Evolutionary conservation across 2,329 filamentous ascomycete genomes (phyloP).

Genomic region (Ceratocystiopsis minuta): DNA sequence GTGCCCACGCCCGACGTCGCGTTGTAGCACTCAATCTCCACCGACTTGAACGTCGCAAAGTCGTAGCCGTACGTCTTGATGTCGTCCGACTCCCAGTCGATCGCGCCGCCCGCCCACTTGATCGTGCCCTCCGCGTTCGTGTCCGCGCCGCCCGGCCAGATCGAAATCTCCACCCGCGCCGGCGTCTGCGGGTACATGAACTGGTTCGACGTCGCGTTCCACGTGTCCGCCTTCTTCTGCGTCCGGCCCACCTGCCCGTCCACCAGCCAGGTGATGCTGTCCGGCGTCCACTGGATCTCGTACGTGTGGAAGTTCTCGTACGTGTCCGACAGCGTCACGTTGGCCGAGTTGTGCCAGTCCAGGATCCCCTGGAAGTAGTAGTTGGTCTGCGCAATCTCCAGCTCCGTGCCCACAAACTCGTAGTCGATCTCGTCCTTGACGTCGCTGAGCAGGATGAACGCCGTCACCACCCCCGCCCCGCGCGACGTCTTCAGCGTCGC

Average conservation of each 20-base stretch:
- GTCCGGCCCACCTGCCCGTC: conserved; percentile 64
- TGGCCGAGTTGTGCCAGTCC: conserved; percentile 58
- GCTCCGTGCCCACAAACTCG: conserved; percentile 74
- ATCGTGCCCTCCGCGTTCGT: conserved; percentile 72
- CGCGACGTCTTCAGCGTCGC: conserved; percentile 70
- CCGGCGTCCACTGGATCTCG: conserved; percentile 82
- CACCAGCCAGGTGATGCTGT: conserved; percentile 69
- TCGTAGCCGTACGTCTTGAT: conserved; percentile 78
- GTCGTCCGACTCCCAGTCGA: conserved; percentile 67
- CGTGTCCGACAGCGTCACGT: conserved; percentile 53
- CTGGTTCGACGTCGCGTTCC: conserved; percentile 64
- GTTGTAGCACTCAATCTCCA: conserved; percentile 76
- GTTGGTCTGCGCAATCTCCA: conserved; percentile 71
- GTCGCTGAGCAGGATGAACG: conserved; percentile 88
- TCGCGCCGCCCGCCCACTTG: conserved; percentile 76
- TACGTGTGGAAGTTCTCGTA: conserved; percentile 73
- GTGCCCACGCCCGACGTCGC: conserved; percentile 41
- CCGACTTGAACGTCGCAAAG: conserved; percentile 60
- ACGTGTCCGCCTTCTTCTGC: conserved; percentile 61
- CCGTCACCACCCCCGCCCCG: conserved; percentile 81
- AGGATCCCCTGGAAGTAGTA: conserved; percentile 93
- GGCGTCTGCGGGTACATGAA: conserved; percentile 88
- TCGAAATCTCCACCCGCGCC: conserved; percentile 73
- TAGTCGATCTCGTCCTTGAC: conserved; percentile 98
- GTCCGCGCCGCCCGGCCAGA: conserved; percentile 80